Base-by-base conservation (phyloP, 768 basidiomycete species). In the Paxillus ammoniavirescens region DNA sequence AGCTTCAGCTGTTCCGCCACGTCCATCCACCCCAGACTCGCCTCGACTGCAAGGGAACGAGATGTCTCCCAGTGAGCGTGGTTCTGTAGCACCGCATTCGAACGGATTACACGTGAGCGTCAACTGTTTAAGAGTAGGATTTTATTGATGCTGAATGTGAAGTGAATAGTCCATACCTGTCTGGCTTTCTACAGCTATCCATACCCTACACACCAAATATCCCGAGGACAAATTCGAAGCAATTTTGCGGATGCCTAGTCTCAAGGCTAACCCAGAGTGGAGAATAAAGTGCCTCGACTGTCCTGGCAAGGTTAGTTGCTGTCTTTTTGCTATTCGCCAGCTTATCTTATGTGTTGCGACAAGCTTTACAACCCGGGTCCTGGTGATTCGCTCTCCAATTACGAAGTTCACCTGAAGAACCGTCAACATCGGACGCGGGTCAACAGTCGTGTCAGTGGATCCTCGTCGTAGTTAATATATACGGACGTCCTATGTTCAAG, bases 291-390 rank as follows among this genome's bases (percentile, higher is more conserved):
- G 93, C 68, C 65, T 84, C 59, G 93, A 97, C 68, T 95, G 93
- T 71, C 93, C 93, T 60, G 93, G 93, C 64, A 96, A 94, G 81
- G 93, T 92, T 55, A 26, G 60, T 52, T 9, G 8, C 17, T 26
- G 77, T 65, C 15, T 14, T 42, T 33, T 46, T 46, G 15, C 14
- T 17, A 33, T 30, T 9, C 10, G 21, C 33, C 30, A 15, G 35
- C 15, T 31, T 38, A 28, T 35, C 43, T 58, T 23, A 56, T 17
- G 7, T 13, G 56, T 56, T 49, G 36, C 33, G 51, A 46, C 49
- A 62, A 94, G 86, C 70, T 97, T 53, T 98, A 97, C 77, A 91
- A 89, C 61, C 86, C 93, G 42, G 95, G 95, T 43, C 91, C 91
- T 10, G 87, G 81, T 8, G 87, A 95, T 71, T 90, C 91, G 10